Percentiles rank a stretch among this genome's conserved stretches.
Evolutionary conservation across 2,329 filamentous ascomycete genomes (phyloP).

Genomic region (Arthroderma sp.): DNA sequence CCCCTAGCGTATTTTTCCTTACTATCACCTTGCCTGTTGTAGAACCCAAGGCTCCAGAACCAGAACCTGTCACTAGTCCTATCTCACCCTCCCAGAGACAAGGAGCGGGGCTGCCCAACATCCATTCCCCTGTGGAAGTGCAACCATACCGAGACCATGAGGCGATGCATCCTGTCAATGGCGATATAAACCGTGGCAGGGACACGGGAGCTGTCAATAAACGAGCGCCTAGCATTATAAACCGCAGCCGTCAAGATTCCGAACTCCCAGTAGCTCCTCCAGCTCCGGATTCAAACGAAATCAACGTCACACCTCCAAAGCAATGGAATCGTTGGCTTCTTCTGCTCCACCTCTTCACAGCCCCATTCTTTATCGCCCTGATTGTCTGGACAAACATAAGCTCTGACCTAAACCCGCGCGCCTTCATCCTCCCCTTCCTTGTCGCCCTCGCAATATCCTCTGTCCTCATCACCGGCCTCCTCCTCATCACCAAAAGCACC

Average conservation of each 20-base stretch:
- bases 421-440: conserved; percentile 45
- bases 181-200: no score
- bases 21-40: conserved; percentile 86
- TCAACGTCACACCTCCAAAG: conserved; percentile 20
- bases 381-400: conserved; percentile 53
- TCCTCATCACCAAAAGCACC: conserved; percentile 41
- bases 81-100: conserved; percentile 1
- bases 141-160: background rate
- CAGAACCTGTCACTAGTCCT: conserved; percentile 13
- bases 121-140: no score
- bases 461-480: conserved; percentile 49
- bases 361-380: conserved; percentile 67
- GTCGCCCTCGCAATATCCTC: conserved; percentile 57
- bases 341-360: conserved; percentile 69
- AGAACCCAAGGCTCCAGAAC: conserved; percentile 49
- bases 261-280: conserved; percentile 25
- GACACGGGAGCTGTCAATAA: no score
- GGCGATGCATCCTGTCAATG: no score
- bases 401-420: conserved; percentile 37
- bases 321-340: conserved; percentile 90
- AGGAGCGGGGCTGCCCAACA: background rate
- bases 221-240: background rate
- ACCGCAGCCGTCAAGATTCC: conserved; percentile 19
- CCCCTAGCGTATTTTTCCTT: conserved; percentile 80
- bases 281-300: conserved; percentile 18